Conservation (phyloP, 1,284 basidiomycete species). For the Phenoliferia sp. region DNA sequence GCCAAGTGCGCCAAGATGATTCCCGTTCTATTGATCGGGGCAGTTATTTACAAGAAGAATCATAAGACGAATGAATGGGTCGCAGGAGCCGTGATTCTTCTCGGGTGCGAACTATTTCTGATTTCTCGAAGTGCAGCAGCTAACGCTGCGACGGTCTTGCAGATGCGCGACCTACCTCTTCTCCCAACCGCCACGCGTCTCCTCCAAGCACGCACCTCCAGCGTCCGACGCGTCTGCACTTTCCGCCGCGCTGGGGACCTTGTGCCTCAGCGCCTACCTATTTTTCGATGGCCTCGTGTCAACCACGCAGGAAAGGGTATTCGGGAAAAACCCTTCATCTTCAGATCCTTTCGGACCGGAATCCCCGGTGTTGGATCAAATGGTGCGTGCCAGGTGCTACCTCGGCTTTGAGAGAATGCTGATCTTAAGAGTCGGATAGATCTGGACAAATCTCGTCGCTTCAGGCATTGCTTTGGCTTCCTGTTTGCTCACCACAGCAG, state of each 20-base stretch:
- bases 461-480: conserved; percentile 23
- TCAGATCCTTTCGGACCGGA: conserved; percentile 31
- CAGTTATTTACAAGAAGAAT: conserved; percentile 31
- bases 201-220: neutral
- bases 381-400: conserved; percentile 4
- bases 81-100: conserved; percentile 31
- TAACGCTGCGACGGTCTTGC: neutral
- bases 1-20: conserved; percentile 36
- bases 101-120: conserved; percentile 13
- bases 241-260: conserved; percentile 10
- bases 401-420: neutral
- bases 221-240: conserved; percentile 3
- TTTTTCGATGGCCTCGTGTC: conserved; percentile 36
- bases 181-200: conserved; percentile 22
- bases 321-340: conserved; percentile 31
- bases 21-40: conserved; percentile 35
- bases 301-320: conserved; percentile 36
- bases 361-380: conserved; percentile 35
- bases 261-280: conserved; percentile 28
- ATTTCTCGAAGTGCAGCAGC: neutral
- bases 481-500: conserved; percentile 17
- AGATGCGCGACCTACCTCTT: conserved; percentile 35
- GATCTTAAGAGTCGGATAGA: neutral
- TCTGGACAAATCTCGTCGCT: conserved; percentile 34
- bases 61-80: conserved; percentile 31